A percentile compares a stretch with the other conserved stretches of the same genome.
These are phyloP conservation scores for Chrysoporthe puriensis DNA, from an alignment of 2,329 filamentous ascomycete species.

Conservation along the genomic window DNA sequence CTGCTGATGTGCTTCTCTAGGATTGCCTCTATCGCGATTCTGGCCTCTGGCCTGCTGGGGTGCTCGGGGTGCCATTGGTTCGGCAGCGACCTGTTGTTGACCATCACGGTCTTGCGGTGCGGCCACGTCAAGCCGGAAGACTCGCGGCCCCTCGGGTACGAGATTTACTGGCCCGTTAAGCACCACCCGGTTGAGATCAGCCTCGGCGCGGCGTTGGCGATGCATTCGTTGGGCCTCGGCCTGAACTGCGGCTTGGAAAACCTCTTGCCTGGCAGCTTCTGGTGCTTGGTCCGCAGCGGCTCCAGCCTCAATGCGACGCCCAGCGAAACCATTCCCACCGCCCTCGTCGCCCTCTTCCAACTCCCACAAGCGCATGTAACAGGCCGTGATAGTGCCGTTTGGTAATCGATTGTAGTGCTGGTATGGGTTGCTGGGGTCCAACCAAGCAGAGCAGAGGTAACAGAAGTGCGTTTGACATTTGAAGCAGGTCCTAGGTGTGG, in stretches of 20 bases:
- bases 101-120: constrained; percentile 37
- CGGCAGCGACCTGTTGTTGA: constrained; percentile 36
- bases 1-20: constrained; percentile 25
- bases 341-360: constrained; percentile 74
- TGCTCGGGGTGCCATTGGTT: constrained; percentile 16
- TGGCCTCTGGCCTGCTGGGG: constrained; percentile 31
- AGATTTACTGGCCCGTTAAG: constrained; percentile 45
- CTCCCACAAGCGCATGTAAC: constrained; percentile 89
- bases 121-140: constrained; percentile 55
- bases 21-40: constrained; percentile 30
- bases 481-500: constrained; percentile 66
- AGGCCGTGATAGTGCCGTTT: constrained; percentile 58
- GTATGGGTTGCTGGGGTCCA: constrained; percentile 81
- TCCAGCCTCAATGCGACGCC: constrained; percentile 35
- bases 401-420: constrained; percentile 78
- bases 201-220: constrained; percentile 14
- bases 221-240: constrained; percentile 18
- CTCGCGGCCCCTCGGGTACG: constrained; percentile 60
- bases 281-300: constrained; percentile 14
- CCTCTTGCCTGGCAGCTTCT: constrained; percentile 30
- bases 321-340: constrained; percentile 39
- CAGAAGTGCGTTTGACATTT: constrained; percentile 92
- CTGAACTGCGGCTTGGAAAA: constrained; percentile 3
- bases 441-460: constrained; percentile 89
- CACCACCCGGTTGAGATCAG: constrained; percentile 25